Conservation (phyloP, 2,329 filamentous ascomycete genomes). For the Basipetospora chlamydospora region DNA sequence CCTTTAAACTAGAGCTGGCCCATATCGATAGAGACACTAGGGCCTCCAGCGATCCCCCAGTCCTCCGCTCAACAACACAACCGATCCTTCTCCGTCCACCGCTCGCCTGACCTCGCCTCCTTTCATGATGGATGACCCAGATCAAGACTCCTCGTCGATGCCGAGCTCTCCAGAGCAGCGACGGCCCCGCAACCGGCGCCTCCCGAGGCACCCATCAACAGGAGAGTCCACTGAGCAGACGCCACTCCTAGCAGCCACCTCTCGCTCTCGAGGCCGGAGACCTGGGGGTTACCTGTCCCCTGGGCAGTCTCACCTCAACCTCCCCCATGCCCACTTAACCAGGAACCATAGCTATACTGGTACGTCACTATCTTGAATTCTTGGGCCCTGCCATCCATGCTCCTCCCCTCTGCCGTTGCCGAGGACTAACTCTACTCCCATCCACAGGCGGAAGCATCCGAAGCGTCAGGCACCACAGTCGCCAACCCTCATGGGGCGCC, state of each 20-base stretch:
- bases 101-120: too few species aligned
- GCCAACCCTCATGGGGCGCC: slow-evolving; percentile 42
- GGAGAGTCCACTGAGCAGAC: slow-evolving; percentile 1
- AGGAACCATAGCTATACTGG: slow-evolving; percentile 31
- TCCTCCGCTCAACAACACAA: too few species aligned
- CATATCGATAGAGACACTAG: too few species aligned
- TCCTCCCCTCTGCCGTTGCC: too few species aligned
- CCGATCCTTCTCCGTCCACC: too few species aligned
- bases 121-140: slow-evolving; percentile 1
- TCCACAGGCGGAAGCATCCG: slow-evolving; percentile 18
- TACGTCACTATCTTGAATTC: slow-evolving; percentile 12
- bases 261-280: slow-evolving; percentile 9
- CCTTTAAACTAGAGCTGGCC: too few species aligned
- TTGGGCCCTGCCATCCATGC: too few species aligned
- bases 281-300: slow-evolving; percentile 11
- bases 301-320: neutral
- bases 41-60: too few species aligned
- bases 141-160: neutral
- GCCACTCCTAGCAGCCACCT: slow-evolving; percentile 1
- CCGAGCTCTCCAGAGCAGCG: slow-evolving; percentile 1
- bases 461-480: slow-evolving; percentile 35
- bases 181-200: neutral
- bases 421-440: neutral
- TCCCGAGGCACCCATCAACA: neutral
- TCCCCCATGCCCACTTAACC: slow-evolving; percentile 8